phyloP scores from a whole-genome alignment of 331 rosid genomes.

The Phaseolus coccineus region DNA sequence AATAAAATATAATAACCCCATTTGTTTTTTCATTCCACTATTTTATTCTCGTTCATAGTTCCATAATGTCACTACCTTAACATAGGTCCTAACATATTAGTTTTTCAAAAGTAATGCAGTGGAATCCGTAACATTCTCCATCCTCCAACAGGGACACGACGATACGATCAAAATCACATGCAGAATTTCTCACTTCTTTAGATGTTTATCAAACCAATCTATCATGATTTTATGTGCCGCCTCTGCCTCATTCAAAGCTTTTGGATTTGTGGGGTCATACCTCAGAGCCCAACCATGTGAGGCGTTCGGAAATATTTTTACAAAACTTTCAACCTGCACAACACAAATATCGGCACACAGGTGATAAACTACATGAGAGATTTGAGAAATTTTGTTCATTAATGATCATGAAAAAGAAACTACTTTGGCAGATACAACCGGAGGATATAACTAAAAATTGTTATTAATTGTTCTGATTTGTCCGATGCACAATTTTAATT shows the following conservation, averaged over 20 bases:
- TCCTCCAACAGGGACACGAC: neutral
- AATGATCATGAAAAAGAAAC: neutral
- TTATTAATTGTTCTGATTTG: neutral
- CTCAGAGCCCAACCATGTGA: slow-evolving; percentile 68
- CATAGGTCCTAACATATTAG: no score
- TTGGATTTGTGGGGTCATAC: slow-evolving; percentile 52
- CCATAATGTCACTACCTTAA: no score
- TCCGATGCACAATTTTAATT: no score
- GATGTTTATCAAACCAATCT: slow-evolving; percentile 56
- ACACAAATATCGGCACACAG: neutral
- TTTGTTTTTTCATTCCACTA: no score
- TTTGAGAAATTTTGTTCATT: neutral
- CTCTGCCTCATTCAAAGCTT: slow-evolving; percentile 55
- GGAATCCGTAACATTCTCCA: neutral
- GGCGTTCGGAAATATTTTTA: slow-evolving; percentile 60
- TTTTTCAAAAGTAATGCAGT: no score
- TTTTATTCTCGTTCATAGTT: no score
- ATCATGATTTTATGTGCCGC: slow-evolving; percentile 62
- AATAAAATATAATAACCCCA: no score
- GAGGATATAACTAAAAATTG: slow-evolving; percentile 35
- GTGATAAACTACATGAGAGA: neutral
- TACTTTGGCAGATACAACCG: neutral
- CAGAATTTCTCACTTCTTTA: slow-evolving; percentile 45
- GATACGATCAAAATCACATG: neutral
- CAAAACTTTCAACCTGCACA: slow-evolving; percentile 54